These are phyloP conservation scores for Suhomyces kunorum DNA, from an alignment of 1,139 yeast species.

Conservation along the genomic window DNA sequence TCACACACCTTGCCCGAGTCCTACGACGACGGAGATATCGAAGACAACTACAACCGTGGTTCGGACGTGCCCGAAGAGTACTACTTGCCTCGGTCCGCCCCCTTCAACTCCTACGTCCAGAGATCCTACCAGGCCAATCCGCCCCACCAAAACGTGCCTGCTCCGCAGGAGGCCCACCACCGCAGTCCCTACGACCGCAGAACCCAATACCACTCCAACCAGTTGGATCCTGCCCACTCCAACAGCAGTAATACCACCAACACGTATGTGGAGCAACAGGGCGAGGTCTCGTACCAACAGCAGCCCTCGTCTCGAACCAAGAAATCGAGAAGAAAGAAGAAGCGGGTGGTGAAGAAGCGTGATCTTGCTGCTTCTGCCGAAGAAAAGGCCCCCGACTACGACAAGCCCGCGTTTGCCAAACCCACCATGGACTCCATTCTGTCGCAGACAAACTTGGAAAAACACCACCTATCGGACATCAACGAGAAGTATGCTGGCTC, in stretches of 20 bases:
- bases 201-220: constrained; percentile 8
- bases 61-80: constrained; percentile 11
- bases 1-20: constrained; percentile 1
- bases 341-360: background rate
- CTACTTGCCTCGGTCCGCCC: constrained; percentile 13
- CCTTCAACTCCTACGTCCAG: constrained; percentile 12
- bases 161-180: constrained; percentile 5
- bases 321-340: constrained; percentile 7
- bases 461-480: background rate
- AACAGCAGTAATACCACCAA: constrained; percentile 14
- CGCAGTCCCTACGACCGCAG: constrained; percentile 8
- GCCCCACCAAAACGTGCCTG: constrained; percentile 2
- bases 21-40: constrained; percentile 14
- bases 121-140: constrained; percentile 11
- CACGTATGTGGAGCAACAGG: constrained; percentile 14
- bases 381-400: background rate
- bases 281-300: constrained; percentile 9
- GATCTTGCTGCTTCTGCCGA: background rate
- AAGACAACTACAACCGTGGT: constrained; percentile 11
- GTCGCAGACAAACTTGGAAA: constrained; percentile 20
- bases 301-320: constrained; percentile 3
- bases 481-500: constrained; percentile 10
- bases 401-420: background rate
- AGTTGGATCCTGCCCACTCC: constrained; percentile 10
- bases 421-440: constrained; percentile 9